phyloP scores from a whole-genome alignment of 495 filamentous ascomycete genomes.

The Aspergillus baeticus region DNA sequence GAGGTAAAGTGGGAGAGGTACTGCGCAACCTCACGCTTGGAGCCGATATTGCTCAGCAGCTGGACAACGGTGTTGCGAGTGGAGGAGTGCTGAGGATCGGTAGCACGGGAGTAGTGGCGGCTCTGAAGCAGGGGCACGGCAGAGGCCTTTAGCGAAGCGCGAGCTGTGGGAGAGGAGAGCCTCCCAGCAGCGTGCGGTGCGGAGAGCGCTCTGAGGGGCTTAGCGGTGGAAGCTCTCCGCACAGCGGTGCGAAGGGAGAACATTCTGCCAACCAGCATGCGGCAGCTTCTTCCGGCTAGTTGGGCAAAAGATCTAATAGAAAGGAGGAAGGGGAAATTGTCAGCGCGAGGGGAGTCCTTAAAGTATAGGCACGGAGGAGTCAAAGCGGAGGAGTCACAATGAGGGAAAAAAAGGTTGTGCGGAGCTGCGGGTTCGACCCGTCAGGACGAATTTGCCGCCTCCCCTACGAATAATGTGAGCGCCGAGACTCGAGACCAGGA shows the following conservation, averaged over 20 bases:
- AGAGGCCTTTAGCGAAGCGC: conserved; percentile 26
- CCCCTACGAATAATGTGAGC: conserved; percentile 18
- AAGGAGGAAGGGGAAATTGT: conserved; percentile 15
- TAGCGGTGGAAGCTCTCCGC: conserved; percentile 48
- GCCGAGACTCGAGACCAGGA: conserved; percentile 22
- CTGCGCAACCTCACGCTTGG: conserved; percentile 96
- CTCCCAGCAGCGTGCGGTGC: conserved; percentile 37
- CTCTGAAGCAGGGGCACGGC: conserved; percentile 30
- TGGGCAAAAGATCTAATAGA: conserved; percentile 16
- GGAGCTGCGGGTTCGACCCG: conserved; percentile 21
- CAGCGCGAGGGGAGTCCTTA: conserved; percentile 2
- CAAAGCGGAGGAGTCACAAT: conserved; percentile 19
- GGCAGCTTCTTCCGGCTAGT: conserved; percentile 41
- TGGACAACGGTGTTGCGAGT: conserved; percentile 91
- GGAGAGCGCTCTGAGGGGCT: conserved; percentile 49
- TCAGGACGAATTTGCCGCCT: conserved; percentile 18
- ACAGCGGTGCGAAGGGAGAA: conserved; percentile 51
- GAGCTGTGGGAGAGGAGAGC: conserved; percentile 26
- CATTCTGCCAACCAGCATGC: conserved; percentile 51
- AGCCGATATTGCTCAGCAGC: conserved; percentile 92
- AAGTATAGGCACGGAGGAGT: neutral
- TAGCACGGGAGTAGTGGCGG: conserved; percentile 47
- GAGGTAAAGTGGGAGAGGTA: conserved; percentile 98
- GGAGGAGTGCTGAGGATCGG: conserved; percentile 49
- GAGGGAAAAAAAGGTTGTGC: conserved; percentile 20